These are phyloP conservation scores for Penicillium alfredii DNA, from an alignment of 495 filamentous ascomycete genomes.

Conservation along the genomic window DNA sequence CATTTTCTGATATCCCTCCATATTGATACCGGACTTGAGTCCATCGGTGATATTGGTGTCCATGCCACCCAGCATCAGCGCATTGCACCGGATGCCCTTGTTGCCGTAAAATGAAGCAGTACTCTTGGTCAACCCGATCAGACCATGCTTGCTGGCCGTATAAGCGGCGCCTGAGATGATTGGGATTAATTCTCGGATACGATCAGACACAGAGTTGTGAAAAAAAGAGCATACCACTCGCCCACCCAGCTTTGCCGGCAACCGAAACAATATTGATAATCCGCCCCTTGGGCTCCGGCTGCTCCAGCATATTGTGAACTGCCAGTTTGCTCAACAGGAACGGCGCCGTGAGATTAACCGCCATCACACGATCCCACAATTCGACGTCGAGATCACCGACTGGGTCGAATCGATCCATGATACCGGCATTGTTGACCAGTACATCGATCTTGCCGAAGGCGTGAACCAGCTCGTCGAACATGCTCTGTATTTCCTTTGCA, in stretches of 20 bases:
- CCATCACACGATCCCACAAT: conserved; percentile 53
- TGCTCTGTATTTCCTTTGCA: conserved; percentile 25
- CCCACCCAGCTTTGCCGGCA: conserved; percentile 29
- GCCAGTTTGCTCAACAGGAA: conserved; percentile 49
- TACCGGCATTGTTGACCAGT: conserved; percentile 41
- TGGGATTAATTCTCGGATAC: background rate
- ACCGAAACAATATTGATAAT: conserved; percentile 38
- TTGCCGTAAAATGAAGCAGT: conserved; percentile 53
- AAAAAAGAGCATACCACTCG: conserved; percentile 28
- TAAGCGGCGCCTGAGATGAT: conserved; percentile 56
- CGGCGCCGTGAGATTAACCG: conserved; percentile 55
- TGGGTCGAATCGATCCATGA: conserved; percentile 54
- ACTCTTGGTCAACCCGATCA: conserved; percentile 57
- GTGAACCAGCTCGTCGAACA: conserved; percentile 29
- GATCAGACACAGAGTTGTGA: background rate
- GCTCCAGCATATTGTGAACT: conserved; percentile 39
- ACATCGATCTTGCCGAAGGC: conserved; percentile 33
- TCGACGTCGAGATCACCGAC: conserved; percentile 44
- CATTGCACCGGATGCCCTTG: conserved; percentile 53
- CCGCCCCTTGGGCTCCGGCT: conserved; percentile 22
- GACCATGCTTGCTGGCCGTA: conserved; percentile 30
- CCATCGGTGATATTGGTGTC: conserved; percentile 49
- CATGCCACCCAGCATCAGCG: conserved; percentile 53
- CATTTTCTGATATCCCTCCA: conserved; percentile 37
- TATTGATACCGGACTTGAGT: conserved; percentile 38